Evolutionary conservation across 2,329 filamentous ascomycete species (phyloP).

Genomic region (Colletotrichum trifolii): DNA sequence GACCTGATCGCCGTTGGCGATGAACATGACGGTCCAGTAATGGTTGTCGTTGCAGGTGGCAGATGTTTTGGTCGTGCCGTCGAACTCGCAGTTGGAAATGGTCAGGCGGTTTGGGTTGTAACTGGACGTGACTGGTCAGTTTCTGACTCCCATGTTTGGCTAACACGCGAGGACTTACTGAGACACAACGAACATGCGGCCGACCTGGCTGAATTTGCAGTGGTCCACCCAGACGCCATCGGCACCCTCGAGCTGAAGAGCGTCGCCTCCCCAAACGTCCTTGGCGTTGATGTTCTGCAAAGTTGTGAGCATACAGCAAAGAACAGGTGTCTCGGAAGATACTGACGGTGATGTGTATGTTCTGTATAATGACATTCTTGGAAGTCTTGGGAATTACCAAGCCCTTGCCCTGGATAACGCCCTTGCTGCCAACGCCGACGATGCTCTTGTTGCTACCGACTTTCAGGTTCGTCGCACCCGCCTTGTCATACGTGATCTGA

Average conservation of each 20-base stretch:
- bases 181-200: slow-evolving; percentile 6
- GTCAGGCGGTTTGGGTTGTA: slow-evolving; percentile 43
- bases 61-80: slow-evolving; percentile 48
- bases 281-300: slow-evolving; percentile 39
- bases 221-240: slow-evolving; percentile 51
- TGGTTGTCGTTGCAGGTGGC: slow-evolving; percentile 46
- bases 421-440: slow-evolving; percentile 62
- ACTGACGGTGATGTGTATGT: slow-evolving; percentile 47
- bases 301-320: neutral
- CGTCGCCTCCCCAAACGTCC: slow-evolving; percentile 51
- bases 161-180: neutral
- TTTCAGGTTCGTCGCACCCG: slow-evolving; percentile 60
- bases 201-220: slow-evolving; percentile 42
- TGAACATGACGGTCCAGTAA: slow-evolving; percentile 48
- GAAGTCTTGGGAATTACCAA: slow-evolving; percentile 57
- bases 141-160: neutral
- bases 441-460: slow-evolving; percentile 68
- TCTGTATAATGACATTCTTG: slow-evolving; percentile 66
- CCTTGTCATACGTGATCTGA: slow-evolving; percentile 60
- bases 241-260: slow-evolving; percentile 44
- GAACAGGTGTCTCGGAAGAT: neutral
- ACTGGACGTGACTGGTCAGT: slow-evolving; percentile 10
- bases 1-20: slow-evolving; percentile 45
- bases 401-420: slow-evolving; percentile 68
- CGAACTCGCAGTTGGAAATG: slow-evolving; percentile 52